Conservation (phyloP, 2,329 filamentous ascomycete genomes). For the Xenosphaeropsis pyriputrescens region DNA sequence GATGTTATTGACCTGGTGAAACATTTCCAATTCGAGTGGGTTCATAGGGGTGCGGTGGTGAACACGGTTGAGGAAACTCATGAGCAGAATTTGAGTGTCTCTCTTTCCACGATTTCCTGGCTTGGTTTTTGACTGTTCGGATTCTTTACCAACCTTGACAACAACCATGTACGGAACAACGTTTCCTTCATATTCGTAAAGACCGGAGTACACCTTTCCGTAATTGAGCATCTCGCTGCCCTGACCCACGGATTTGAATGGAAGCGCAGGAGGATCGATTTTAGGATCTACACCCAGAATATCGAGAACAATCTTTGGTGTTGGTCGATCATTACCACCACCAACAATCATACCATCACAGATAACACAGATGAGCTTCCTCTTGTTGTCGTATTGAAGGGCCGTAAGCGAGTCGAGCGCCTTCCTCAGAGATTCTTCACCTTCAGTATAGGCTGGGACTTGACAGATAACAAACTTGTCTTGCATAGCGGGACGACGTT, state of each 20-base stretch:
- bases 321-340: slow-evolving; percentile 88
- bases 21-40: slow-evolving; percentile 92
- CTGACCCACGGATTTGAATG: slow-evolving; percentile 83
- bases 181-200: slow-evolving; percentile 96
- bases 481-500: slow-evolving; percentile 75
- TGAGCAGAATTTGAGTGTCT: slow-evolving; percentile 88
- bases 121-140: slow-evolving; percentile 79
- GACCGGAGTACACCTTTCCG: slow-evolving; percentile 93
- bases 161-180: slow-evolving; percentile 93
- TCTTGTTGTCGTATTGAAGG: slow-evolving; percentile 94
- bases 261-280: slow-evolving; percentile 83
- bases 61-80: slow-evolving; percentile 96
- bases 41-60: slow-evolving; percentile 92
- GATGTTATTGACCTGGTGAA: slow-evolving; percentile 98
- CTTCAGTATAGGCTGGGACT: slow-evolving; percentile 94
- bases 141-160: slow-evolving; percentile 95
- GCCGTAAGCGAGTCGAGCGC: slow-evolving; percentile 89
- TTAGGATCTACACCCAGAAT: slow-evolving; percentile 96
- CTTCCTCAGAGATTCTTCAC: slow-evolving; percentile 86
- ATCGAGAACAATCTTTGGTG: slow-evolving; percentile 93
- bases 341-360: slow-evolving; percentile 97
- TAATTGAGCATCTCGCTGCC: slow-evolving; percentile 93
- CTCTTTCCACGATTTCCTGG: slow-evolving; percentile 97
- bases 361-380: slow-evolving; percentile 90
- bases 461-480: slow-evolving; percentile 99